Base-by-base conservation (phyloP, 768 basidiomycete species). In the Podaxis sp. region DNA sequence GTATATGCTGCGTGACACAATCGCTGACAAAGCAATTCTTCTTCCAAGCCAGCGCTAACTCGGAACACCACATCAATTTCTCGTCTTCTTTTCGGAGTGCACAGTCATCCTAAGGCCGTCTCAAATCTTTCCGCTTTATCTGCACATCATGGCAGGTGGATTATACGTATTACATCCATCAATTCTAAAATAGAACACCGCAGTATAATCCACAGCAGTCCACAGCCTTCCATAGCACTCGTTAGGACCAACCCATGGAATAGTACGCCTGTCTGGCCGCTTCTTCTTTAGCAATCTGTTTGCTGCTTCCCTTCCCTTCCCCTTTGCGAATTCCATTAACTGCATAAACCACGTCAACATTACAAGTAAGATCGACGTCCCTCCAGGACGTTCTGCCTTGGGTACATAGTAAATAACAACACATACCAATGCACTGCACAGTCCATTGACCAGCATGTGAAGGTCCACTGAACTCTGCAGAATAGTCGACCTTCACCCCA, bases 231-330 rank as follows among this genome's bases (percentile, higher is more conserved):
- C 47, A 46, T 64, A 50, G 41, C 2, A 24, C n/a, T 25, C 49
- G 19, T 63, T 68, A 79, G 41, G 85, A 84, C 90, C 90, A 91
- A 37, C 90, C 90, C 88, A 92, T 87, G 8, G 82, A 80, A 68
- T 85, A 83, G 73, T 84, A 90, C 8, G 90, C 90, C 66, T 85
- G 77, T 61, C 83, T 80, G 17, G 90, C 90, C 0, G 90, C 90
- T 60, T 88, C 87, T 68, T 92, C 90, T 72, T 91, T 92, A 6
- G 90, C 90, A 1, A 83, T 73, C 69, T 92, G 90, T 72, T 92
- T 92, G 71, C 79, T 88, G 57, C 79, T 76, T 29, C 89, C 88
- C n/a, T 70, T 72, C 1, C 90, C 91, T 54, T 77, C 73, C 11
- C 90, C 90, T 67, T 85, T 89, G 68, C 77, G 76, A 62, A 89